Percentiles rank a stretch among this genome's conserved stretches.
phyloP scores from a whole-genome alignment of 192 early-diverging fungal genomes.

The Hyaloraphidium curvatum region DNA sequence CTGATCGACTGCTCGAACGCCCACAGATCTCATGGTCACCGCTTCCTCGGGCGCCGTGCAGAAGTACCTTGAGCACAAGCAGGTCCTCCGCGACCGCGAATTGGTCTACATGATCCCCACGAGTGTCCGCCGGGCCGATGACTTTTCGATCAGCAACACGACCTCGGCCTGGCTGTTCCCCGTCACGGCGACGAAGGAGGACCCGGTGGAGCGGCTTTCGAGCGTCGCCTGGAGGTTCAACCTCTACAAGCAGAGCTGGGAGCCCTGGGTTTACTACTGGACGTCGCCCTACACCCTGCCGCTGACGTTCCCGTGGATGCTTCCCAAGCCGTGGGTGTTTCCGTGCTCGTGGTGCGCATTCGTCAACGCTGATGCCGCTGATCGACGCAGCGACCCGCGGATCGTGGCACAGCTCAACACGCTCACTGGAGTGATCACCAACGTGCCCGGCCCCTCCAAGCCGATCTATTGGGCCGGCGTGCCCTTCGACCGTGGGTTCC shows the following conservation, averaged over 20 bases:
- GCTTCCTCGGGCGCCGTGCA: neutral
- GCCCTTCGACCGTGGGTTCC: neutral
- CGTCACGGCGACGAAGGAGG: neutral
- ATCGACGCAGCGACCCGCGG: no score
- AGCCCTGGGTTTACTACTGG: conserved; percentile 10
- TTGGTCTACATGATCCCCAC: neutral
- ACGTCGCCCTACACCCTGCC: neutral
- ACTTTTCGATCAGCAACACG: neutral
- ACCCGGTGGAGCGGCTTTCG: conserved; percentile 1
- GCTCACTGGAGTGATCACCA: conserved; percentile 16
- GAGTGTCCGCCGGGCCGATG: neutral
- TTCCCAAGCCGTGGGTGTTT: neutral
- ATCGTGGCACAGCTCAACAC: neutral
- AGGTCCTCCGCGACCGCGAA: neutral
- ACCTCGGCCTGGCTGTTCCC: neutral
- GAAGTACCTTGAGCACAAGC: neutral
- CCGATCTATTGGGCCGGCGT: conserved; percentile 8
- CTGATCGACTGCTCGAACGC: no score
- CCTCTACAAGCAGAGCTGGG: conserved; percentile 7
- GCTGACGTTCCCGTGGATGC: neutral
- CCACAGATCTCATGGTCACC: neutral
- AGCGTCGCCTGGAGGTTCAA: conserved; percentile 7
- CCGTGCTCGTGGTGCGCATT: no score
- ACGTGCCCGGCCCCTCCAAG: conserved; percentile 15
- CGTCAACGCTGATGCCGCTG: no score